Evolutionary conservation across 768 basidiomycete species (phyloP).

Genomic region (Russula ochroleuca): DNA sequence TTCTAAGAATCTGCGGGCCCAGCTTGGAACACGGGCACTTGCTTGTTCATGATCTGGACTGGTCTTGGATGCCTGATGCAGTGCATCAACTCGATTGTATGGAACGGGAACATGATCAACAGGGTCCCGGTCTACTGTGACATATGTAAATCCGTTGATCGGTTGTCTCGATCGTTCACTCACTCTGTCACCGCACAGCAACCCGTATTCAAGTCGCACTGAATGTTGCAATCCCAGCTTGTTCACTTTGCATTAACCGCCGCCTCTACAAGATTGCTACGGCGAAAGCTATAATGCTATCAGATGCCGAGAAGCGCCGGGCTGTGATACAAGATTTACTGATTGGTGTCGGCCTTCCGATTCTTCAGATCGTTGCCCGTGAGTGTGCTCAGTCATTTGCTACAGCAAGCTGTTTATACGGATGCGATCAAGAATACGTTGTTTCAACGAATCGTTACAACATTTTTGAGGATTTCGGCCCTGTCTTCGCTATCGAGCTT

Average conservation of each 20-base stretch:
- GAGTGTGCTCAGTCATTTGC: background rate
- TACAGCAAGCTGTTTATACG: background rate
- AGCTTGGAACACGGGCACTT: constrained; percentile 70
- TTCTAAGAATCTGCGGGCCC: background rate
- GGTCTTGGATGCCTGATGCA: constrained; percentile 52
- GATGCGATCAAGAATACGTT: background rate
- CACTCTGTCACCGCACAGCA: constrained; percentile 31
- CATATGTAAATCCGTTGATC: constrained; percentile 40
- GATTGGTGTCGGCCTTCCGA: constrained; percentile 31
- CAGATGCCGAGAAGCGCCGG: constrained; percentile 1
- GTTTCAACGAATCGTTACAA: background rate
- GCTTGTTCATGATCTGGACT: constrained; percentile 68
- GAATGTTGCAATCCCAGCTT: constrained; percentile 38
- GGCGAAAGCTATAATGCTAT: constrained; percentile 34
- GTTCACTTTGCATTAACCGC: constrained; percentile 45
- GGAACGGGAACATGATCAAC: constrained; percentile 55
- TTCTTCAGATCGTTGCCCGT: background rate
- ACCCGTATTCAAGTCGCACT: constrained; percentile 38
- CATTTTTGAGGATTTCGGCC: constrained; percentile 42
- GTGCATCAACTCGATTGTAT: constrained; percentile 66
- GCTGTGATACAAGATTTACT: constrained; percentile 20
- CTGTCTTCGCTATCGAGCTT: constrained; percentile 37
- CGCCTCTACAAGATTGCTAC: constrained; percentile 45
- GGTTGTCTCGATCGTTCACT: background rate
- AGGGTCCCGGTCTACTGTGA: constrained; percentile 51